Conservation (phyloP, 352 stramenopile genomes). For the Globisporangium canariense region DNA sequence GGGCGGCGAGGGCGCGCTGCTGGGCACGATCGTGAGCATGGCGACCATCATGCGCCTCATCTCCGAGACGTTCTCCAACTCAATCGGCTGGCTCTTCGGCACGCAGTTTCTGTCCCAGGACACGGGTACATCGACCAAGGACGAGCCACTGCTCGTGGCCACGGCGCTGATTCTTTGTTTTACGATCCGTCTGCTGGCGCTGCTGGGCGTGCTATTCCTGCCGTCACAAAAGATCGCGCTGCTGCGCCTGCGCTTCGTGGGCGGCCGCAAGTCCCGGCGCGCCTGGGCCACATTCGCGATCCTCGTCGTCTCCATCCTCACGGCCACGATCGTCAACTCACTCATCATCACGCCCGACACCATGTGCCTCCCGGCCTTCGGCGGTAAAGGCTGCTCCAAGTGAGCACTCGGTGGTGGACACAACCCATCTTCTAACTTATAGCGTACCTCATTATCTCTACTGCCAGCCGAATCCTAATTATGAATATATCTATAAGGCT, state of each 20-base stretch:
- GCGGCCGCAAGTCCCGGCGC: slow-evolving; percentile 11
- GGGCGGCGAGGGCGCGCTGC: slow-evolving; percentile 35
- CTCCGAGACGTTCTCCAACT: slow-evolving; percentile 21
- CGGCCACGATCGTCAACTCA: slow-evolving; percentile 21
- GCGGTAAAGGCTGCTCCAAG: slow-evolving; percentile 23
- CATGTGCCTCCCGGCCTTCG: slow-evolving; percentile 29
- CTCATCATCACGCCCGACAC: slow-evolving; percentile 32
- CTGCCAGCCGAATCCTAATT: neutral
- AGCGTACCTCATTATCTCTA: neutral
- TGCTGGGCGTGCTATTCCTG: slow-evolving; percentile 24
- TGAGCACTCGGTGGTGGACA: neutral
- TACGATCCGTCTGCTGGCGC: slow-evolving; percentile 24
- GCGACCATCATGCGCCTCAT: slow-evolving; percentile 35
- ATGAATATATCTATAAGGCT: neutral
- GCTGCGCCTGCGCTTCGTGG: slow-evolving; percentile 16
- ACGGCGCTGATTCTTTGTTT: slow-evolving; percentile 26
- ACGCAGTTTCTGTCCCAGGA: slow-evolving; percentile 18
- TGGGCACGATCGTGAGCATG: slow-evolving; percentile 43
- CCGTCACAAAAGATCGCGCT: slow-evolving; percentile 20
- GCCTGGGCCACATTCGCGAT: slow-evolving; percentile 21
- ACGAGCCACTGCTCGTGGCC: slow-evolving; percentile 28
- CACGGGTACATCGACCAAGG: slow-evolving; percentile 17
- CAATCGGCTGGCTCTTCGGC: slow-evolving; percentile 18
- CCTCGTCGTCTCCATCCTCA: slow-evolving; percentile 19
- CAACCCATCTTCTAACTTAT: neutral